A percentile compares a stretch with the other conserved stretches of the same genome.
phyloP scores from a whole-genome alignment of 1,284 basidiomycete species.

The Phlebopus sp. region DNA sequence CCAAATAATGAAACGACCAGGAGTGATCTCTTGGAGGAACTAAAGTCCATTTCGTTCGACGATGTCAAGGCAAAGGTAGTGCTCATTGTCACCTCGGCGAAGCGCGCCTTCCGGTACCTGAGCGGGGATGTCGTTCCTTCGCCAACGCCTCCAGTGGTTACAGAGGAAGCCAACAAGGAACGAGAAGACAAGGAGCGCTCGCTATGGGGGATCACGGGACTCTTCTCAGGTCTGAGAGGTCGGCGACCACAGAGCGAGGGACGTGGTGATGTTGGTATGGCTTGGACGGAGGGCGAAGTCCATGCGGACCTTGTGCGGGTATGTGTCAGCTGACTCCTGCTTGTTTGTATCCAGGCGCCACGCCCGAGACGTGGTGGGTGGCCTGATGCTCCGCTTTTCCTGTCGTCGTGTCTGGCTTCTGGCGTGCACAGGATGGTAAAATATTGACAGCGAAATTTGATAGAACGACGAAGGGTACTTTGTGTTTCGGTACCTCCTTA shows the following conservation, averaged over 20 bases:
- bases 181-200: slow-evolving; percentile 39
- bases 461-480: slow-evolving; percentile 77
- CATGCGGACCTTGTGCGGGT: slow-evolving; percentile 76
- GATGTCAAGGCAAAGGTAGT: slow-evolving; percentile 42
- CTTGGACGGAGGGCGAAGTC: slow-evolving; percentile 73
- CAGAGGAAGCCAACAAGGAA: slow-evolving; percentile 24
- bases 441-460: slow-evolving; percentile 14
- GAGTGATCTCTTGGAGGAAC: slow-evolving; percentile 20
- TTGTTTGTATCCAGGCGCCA: slow-evolving; percentile 1
- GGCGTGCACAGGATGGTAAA: slow-evolving; percentile 5
- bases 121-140: slow-evolving; percentile 53
- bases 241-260: slow-evolving; percentile 34
- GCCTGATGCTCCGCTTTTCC: slow-evolving; percentile 2
- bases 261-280: slow-evolving; percentile 34
- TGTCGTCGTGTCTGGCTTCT: slow-evolving; percentile 2
- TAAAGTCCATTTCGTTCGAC: slow-evolving; percentile 54
- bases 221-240: slow-evolving; percentile 66
- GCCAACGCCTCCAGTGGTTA: slow-evolving; percentile 25
- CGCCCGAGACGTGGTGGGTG: slow-evolving; percentile 1
- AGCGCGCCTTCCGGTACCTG: slow-evolving; percentile 63
- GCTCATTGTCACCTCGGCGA: slow-evolving; percentile 43
- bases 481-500: slow-evolving; percentile 70
- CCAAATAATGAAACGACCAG: slow-evolving; percentile 30
- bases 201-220: slow-evolving; percentile 56
- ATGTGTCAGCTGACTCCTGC: slow-evolving; percentile 23